phyloP scores from a whole-genome alignment of 371 early-diverging fungal genomes.

The Sporodiniella umbellata region DNA sequence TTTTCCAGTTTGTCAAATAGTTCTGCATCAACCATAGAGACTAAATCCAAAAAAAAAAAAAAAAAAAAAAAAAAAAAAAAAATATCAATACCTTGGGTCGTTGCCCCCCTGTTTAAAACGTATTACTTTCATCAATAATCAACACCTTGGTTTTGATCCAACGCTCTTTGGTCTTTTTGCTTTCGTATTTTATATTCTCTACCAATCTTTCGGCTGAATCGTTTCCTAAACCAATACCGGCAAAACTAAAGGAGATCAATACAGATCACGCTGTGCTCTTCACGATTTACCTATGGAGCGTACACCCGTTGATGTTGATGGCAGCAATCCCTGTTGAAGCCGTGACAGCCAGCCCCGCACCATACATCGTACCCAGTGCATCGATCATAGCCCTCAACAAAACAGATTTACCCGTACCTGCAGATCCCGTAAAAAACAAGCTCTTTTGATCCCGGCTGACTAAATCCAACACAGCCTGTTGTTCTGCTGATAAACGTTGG shows the following conservation, averaged over 20 bases:
- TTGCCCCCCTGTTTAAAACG: too few relatives aligned
- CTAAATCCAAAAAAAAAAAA: too few relatives aligned
- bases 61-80: too few relatives aligned
- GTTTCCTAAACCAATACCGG: constrained; percentile 73
- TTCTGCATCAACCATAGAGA: constrained; percentile 88
- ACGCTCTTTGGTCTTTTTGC: constrained; percentile 38
- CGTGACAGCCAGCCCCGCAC: constrained; percentile 66
- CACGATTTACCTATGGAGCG: constrained; percentile 59
- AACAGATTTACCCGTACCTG: constrained; percentile 83
- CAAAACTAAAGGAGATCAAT: constrained; percentile 59
- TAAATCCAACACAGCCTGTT: constrained; percentile 19
- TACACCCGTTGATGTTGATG: constrained; percentile 79
- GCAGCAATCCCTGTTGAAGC: constrained; percentile 93
- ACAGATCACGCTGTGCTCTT: too few relatives aligned
- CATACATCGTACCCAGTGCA: constrained; percentile 29
- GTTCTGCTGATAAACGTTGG: constrained; percentile 16
- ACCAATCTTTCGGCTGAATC: constrained; percentile 47
- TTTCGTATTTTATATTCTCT: constrained; percentile 30
- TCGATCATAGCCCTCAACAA: constrained; percentile 67
- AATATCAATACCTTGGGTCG: too few relatives aligned
- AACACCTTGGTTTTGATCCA: constrained; percentile 71
- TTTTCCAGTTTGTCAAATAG: constrained; percentile 83
- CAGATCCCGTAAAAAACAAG: constrained; percentile 47
- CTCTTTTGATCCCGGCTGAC: constrained; percentile 9
- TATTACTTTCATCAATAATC: constrained; percentile 85